Evolutionary conservation across 176 grass and related monocot genomes (phyloP).

Genomic region (Ananas comosus): DNA sequence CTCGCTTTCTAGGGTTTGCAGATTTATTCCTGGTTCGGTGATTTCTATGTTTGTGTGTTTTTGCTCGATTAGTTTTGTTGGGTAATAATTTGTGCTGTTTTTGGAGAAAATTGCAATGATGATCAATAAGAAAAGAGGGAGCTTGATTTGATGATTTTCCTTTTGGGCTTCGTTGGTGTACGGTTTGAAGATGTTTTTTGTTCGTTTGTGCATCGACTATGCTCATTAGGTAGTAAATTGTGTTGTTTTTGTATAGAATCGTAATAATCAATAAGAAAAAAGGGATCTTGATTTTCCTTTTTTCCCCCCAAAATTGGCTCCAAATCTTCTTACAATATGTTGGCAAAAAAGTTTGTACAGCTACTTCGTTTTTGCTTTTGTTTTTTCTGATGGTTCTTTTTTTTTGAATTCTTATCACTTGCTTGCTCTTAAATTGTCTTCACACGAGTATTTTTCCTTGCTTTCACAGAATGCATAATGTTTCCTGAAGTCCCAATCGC

Average conservation of each 20-base stretch:
- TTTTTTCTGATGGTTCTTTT: neutral
- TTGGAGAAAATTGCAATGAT: neutral
- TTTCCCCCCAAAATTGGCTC: too few relatives aligned
- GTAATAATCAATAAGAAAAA: neutral
- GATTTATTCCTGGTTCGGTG: too few relatives aligned
- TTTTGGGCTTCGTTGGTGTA: too few relatives aligned
- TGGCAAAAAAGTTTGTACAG: too few relatives aligned
- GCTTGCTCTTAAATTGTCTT: neutral
- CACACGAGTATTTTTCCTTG: neutral
- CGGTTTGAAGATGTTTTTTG: too few relatives aligned
- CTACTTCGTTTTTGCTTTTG: neutral
- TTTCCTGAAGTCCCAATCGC: conserved; percentile 79
- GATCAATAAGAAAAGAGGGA: neutral
- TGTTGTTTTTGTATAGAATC: neutral
- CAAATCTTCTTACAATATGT: too few relatives aligned
- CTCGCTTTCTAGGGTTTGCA: too few relatives aligned
- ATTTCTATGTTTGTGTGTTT: too few relatives aligned
- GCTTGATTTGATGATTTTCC: neutral
- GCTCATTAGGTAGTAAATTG: neutral
- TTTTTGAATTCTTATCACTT: too few relatives aligned
- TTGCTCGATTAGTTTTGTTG: neutral
- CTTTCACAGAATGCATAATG: conserved; percentile 56
- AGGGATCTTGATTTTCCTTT: neutral
- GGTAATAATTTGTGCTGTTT: neutral
- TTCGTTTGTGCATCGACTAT: too few relatives aligned